phyloP scores from a whole-genome alignment of 2,329 filamentous ascomycete genomes.

The Penicillium sp. region DNA sequence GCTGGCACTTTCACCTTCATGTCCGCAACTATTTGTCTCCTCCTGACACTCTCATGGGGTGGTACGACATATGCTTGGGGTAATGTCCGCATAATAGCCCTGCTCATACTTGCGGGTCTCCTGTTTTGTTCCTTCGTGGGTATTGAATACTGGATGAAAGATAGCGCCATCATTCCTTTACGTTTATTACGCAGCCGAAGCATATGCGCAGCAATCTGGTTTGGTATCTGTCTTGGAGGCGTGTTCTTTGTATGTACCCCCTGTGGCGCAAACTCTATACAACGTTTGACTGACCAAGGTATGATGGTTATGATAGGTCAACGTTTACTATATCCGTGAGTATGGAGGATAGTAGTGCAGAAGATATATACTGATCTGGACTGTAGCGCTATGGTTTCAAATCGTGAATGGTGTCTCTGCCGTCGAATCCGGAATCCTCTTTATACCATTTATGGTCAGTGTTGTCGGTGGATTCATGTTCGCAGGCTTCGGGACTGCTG shows the following conservation, averaged over 20 bases:
- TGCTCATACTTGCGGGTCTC: not conserved
- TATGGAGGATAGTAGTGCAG: not conserved
- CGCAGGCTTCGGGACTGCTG: constrained; percentile 2
- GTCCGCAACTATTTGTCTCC: constrained; percentile 2
- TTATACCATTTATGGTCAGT: constrained; percentile 2
- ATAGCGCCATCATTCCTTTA: constrained; percentile 1
- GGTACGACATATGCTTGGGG: constrained; percentile 5
- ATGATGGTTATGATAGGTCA: not conserved
- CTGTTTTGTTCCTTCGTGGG: not conserved
- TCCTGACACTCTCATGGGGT: constrained; percentile 2
- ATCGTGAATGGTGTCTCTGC: constrained; percentile 1
- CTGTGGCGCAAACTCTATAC: not conserved
- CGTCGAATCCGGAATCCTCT: not conserved
- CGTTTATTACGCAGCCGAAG: constrained; percentile 4
- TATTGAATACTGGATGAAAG: constrained; percentile 2
- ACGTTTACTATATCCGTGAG: not conserved
- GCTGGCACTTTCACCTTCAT: not conserved
- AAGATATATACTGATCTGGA: not conserved
- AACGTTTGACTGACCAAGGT: not conserved
- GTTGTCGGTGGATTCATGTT: constrained; percentile 4
- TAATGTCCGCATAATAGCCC: constrained; percentile 1
- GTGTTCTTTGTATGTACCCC: constrained; percentile 3
- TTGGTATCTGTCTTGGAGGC: constrained; percentile 5
- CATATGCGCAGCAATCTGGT: constrained; percentile 3
- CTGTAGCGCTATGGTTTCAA: constrained; percentile 1